Base-by-base conservation (phyloP, 345 rosid genomes). In the Populus pruinosa region DNA sequence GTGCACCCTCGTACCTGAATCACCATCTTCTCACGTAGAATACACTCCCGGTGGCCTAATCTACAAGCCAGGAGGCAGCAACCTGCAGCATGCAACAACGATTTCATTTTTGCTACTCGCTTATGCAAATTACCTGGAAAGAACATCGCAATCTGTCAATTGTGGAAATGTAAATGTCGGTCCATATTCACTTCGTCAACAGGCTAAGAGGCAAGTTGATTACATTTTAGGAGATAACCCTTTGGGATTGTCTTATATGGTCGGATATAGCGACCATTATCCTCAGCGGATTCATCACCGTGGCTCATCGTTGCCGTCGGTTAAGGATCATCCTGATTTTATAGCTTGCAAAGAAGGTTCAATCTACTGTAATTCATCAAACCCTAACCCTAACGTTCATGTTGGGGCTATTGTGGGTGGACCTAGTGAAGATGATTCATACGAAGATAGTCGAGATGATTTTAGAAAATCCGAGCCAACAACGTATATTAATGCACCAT, bases 21-120 rank as follows among this genome's bases (percentile, higher is more conserved):
- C 98, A 6, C 75, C 90, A 33, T 86, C 97, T 31, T 71, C 87
- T 25, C 98, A 92, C 88, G 87, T 92, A 2, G 92, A 87, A 16
- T 90, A 88, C 82, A 89, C 91, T 1, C 94, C 95, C 0, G 99
- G 95, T 1, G 99, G 99, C 82, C 88, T 96, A 41, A 88, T 96
- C n/a, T 89, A 92, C 95, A 96, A 85, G 85, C 96, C 99, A 17
- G 98, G 97, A 0, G 99, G 98, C 77, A 92, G 97, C 90, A 94
- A 96, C 84, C 85, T 96, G 44, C 99, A 96, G 56, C 99, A 96
- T 25, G 91, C 96, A 5, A 91, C 99, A 47, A 83, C 99, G 25
- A 93, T 91, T 62, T 89, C 99, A 0, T 96, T 96, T 81, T 93
- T 93, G 47, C 90, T 93, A 59, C 90, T 96, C 69, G 97, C 88